Evolutionary conservation across 345 rosid species (phyloP), one percentile per base, ranked within the genome.

Genomic region (Firmiana major): DNA sequence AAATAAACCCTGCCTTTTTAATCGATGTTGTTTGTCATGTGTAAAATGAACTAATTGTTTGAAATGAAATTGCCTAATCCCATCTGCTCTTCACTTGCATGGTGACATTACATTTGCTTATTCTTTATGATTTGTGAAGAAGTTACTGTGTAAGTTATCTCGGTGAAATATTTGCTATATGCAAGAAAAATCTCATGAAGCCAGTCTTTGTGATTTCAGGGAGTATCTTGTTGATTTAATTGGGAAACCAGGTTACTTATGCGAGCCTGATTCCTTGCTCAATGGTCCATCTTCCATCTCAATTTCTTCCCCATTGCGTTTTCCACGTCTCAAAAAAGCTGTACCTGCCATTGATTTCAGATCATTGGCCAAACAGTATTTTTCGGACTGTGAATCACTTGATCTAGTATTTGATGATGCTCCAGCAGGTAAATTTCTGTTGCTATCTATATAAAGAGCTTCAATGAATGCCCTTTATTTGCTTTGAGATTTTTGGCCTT

Each of bases 281-380:
- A 94, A 94, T 84, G 99, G 98, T 81, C 99, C 93, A 77, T 89
- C 94, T 75, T 88, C 99, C 85, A 94, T 97, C 74, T 82, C 92
- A 81, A 89, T 92, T 85, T 88, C 97, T 80, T 94, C 98, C 77
- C 98, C 99, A 66, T 84, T 97, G 88, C 97, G 96, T 83, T 94
- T 92, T 89, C 98, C 97, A 10, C 87, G 87, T 74, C 89, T 84
- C 80, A 94, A 80, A 85, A 83, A 90, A 70, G 85, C 87, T 79
- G 89, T 90, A 88, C 88, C 90, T 36, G 80, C 84, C 75, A 78
- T 89, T 75, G 97, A 97, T 90, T 94, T 86, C 86, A 86, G 93
- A 86, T 84, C 83, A 75, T 80, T 94, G 86, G 99, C 98, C 83
- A 88, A 91, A 88, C 97, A 94, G 71, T 97, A 92, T 85, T 97